Percentiles rank a stretch among this genome's conserved stretches.
Conservation (phyloP, 306 rosid genomes). For the Gleditsia sinensis region DNA sequence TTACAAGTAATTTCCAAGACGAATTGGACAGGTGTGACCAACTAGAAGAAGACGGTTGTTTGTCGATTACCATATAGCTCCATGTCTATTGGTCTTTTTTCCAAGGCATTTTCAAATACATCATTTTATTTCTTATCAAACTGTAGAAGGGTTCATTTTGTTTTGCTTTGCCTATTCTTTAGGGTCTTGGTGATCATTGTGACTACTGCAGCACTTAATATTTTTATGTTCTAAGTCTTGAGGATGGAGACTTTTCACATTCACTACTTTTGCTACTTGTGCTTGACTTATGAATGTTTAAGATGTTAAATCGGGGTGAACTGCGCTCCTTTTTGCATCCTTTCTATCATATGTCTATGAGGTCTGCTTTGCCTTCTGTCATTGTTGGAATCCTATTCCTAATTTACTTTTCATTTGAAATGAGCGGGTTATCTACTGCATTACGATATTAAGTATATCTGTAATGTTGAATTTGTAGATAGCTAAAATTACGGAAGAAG, state of each 20-base stretch:
- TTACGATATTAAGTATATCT: background rate
- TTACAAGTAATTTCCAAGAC: no score
- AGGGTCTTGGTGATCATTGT: background rate
- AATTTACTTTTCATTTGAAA: background rate
- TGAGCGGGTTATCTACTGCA: background rate
- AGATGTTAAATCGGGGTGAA: slow-evolving; percentile 12
- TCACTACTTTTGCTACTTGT: background rate
- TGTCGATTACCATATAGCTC: background rate
- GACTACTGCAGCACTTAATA: background rate
- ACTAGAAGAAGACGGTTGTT: no score
- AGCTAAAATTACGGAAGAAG: slow-evolving; percentile 64
- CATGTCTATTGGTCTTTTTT: background rate
- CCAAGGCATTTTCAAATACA: background rate
- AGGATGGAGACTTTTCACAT: background rate
- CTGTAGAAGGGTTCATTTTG: background rate
- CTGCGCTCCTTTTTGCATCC: background rate
- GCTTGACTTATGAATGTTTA: background rate
- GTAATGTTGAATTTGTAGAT: slow-evolving; percentile 47
- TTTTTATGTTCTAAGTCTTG: background rate
- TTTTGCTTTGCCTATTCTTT: background rate
- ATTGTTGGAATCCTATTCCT: background rate
- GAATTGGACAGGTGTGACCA: no score
- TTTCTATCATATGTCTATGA: background rate
- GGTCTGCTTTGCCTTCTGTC: background rate
- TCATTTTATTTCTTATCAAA: background rate